Percentiles rank a stretch among this genome's conserved stretches.
Evolutionary conservation across 176 grass and related monocot genomes (phyloP).

Genomic region (Zizania latifolia): DNA sequence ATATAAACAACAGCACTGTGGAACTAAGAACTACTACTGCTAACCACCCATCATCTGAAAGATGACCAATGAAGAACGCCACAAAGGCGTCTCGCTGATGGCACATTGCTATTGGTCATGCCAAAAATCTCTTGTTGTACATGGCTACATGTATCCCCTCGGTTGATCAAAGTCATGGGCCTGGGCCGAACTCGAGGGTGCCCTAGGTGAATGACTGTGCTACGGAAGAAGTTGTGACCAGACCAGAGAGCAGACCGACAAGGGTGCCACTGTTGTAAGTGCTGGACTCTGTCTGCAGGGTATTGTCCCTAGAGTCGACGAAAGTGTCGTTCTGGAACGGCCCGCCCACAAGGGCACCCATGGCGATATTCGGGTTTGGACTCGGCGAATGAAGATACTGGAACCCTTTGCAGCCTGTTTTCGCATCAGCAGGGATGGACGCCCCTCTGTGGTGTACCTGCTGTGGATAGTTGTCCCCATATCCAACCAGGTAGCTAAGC

Average conservation of each 20-base stretch:
- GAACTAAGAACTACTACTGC: conserved; percentile 20
- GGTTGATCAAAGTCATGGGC: background rate
- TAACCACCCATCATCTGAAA: conserved; percentile 16
- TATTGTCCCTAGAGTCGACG: conserved; percentile 71
- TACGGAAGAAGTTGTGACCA: conserved; percentile 75
- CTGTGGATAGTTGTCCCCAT: conserved; percentile 70
- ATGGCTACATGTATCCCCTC: background rate
- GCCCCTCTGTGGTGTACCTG: conserved; percentile 93
- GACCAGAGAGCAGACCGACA: conserved; percentile 61
- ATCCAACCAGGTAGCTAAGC: conserved; percentile 94
- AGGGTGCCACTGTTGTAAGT: conserved; percentile 90
- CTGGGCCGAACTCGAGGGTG: background rate
- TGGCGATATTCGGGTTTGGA: conserved; percentile 81
- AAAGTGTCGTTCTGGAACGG: conserved; percentile 87
- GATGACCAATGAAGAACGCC: background rate
- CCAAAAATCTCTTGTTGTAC: background rate
- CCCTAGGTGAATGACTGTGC: conserved; percentile 64
- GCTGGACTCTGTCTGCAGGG: conserved; percentile 75
- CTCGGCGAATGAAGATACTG: conserved; percentile 55
- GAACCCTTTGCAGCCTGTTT: conserved; percentile 83
- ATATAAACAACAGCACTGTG: background rate
- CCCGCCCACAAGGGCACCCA: conserved; percentile 76
- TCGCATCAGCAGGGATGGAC: conserved; percentile 59
- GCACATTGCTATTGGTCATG: background rate
- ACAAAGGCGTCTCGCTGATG: background rate